These are phyloP conservation scores for Enterospora canceri DNA, from an alignment of 371 early-diverging fungal species.

Conservation along the genomic window DNA sequence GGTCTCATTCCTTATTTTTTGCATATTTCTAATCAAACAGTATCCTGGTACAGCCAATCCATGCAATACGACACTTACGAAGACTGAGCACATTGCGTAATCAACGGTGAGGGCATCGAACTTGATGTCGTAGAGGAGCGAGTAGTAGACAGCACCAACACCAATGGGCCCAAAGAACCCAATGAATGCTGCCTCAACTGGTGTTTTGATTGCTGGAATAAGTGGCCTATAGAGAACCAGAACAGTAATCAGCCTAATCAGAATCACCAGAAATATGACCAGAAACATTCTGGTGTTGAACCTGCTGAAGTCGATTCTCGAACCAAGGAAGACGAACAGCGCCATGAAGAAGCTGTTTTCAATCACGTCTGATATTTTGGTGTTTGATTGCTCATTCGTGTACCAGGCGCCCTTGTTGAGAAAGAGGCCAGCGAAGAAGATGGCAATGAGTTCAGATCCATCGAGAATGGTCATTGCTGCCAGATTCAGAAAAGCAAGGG, in stretches of 20 bases:
- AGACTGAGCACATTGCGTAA: slow-evolving; percentile 34
- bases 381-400: slow-evolving; percentile 67
- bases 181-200: slow-evolving; percentile 70
- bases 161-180: slow-evolving; percentile 94
- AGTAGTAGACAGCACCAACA: slow-evolving; percentile 65
- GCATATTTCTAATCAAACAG: not conserved
- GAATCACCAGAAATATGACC: slow-evolving; percentile 62
- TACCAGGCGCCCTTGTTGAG: slow-evolving; percentile 73
- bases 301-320: slow-evolving; percentile 62
- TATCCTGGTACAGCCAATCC: slow-evolving; percentile 41
- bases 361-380: slow-evolving; percentile 72
- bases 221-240: slow-evolving; percentile 61
- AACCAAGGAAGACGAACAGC: slow-evolving; percentile 77
- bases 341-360: slow-evolving; percentile 72
- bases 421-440: slow-evolving; percentile 72
- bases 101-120: slow-evolving; percentile 22
- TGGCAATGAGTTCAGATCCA: slow-evolving; percentile 73
- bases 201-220: slow-evolving; percentile 61
- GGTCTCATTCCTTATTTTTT: not conserved
- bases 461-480: slow-evolving; percentile 66
- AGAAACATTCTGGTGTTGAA: slow-evolving; percentile 63
- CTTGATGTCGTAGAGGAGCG: slow-evolving; percentile 34
- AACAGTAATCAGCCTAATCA: slow-evolving; percentile 69
- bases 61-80: slow-evolving; percentile 43
- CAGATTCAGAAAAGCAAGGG: slow-evolving; percentile 66